Evolutionary conservation across 2,329 filamentous ascomycete species (phyloP).

Genomic region (Aspergillus ochraceoroseus): DNA sequence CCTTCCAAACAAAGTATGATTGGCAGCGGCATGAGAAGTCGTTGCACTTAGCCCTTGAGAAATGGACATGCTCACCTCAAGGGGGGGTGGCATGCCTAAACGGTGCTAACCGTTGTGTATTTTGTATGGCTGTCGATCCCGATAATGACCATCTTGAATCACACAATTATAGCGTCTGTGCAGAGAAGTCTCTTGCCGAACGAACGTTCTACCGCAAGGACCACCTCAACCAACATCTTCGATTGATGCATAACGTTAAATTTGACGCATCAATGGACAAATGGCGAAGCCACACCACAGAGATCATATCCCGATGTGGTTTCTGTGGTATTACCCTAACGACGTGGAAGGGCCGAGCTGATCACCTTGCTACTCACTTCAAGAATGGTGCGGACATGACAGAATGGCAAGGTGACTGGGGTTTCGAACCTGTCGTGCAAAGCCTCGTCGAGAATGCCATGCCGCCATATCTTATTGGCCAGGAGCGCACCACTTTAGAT

Average conservation of each 20-base stretch:
- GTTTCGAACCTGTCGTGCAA: slow-evolving; percentile 37
- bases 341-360: slow-evolving; percentile 41
- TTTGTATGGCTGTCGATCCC: slow-evolving; percentile 54
- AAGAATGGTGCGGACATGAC: slow-evolving; percentile 37
- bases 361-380: slow-evolving; percentile 42
- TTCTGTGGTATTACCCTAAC: slow-evolving; percentile 41
- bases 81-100: slow-evolving; percentile 51
- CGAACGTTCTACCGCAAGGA: slow-evolving; percentile 61
- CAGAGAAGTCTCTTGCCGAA: slow-evolving; percentile 56
- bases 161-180: slow-evolving; percentile 56
- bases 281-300: slow-evolving; percentile 54
- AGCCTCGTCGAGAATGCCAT: slow-evolving; percentile 38
- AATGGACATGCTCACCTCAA: slow-evolving; percentile 57
- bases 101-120: slow-evolving; percentile 53
- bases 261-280: slow-evolving; percentile 53
- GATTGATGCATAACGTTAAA: slow-evolving; percentile 56
- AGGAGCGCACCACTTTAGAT: slow-evolving; percentile 32
- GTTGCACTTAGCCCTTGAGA: slow-evolving; percentile 53
- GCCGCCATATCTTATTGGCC: slow-evolving; percentile 37
- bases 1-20: slow-evolving; percentile 55
- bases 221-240: slow-evolving; percentile 57
- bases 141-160: slow-evolving; percentile 53
- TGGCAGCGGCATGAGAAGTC: slow-evolving; percentile 58
- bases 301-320: slow-evolving; percentile 49
- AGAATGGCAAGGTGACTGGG: slow-evolving; percentile 39